A percentile compares a stretch with the other conserved stretches of the same genome.
Conservation (phyloP, 345 rosid species). For the Hypericum androsaemum region DNA sequence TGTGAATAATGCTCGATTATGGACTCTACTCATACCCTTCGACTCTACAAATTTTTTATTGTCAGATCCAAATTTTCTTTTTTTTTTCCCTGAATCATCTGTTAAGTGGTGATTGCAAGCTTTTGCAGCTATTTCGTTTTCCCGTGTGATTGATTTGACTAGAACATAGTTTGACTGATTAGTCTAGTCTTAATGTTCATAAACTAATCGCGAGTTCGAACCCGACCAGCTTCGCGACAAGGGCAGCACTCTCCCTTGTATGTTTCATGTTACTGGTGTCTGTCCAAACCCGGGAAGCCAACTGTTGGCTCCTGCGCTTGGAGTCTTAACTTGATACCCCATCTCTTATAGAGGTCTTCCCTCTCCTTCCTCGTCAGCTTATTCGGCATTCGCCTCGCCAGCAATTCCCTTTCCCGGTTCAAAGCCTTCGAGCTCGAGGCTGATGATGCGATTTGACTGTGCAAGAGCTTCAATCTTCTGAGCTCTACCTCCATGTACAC, state of each 20-base stretch:
- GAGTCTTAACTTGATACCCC: slow-evolving; percentile 51
- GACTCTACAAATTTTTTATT: no score
- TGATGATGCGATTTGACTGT: slow-evolving; percentile 14
- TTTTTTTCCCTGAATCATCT: no score
- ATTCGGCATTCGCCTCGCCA: slow-evolving; percentile 48
- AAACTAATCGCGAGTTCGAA: no score
- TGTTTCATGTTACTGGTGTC: slow-evolving; percentile 42
- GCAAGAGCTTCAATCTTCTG: slow-evolving; percentile 60
- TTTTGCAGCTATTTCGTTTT: no score
- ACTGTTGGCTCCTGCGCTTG: slow-evolving; percentile 59
- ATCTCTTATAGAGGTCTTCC: slow-evolving; percentile 44
- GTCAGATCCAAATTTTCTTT: no score
- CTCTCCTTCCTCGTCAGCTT: slow-evolving; percentile 42
- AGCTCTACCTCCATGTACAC: slow-evolving; percentile 74
- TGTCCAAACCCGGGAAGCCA: slow-evolving; percentile 44
- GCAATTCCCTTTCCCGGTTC: slow-evolving; percentile 46
- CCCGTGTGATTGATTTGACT: no score
- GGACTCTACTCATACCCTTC: no score
- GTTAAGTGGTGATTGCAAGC: no score
- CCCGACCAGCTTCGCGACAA: slow-evolving; percentile 53
- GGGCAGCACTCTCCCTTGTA: slow-evolving; percentile 45
- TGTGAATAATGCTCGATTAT: no score
- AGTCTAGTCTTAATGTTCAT: no score
- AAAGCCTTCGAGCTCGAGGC: slow-evolving; percentile 38
- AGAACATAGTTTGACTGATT: no score